Evolutionary conservation across 768 basidiomycete species (phyloP).

Genomic region (Lactarius evosmus): DNA sequence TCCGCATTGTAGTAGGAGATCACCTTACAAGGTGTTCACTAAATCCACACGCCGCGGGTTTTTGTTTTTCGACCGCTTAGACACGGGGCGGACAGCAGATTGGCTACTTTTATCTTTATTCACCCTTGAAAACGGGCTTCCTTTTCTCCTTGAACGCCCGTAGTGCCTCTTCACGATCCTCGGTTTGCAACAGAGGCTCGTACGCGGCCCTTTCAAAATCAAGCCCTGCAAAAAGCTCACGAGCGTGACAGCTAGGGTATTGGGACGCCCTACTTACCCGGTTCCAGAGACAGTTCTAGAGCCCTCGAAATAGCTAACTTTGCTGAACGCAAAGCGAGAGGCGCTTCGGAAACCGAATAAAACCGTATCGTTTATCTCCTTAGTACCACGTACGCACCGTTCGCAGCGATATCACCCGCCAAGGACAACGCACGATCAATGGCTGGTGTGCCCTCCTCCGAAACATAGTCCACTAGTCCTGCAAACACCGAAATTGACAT

Average conservation of each 20-base stretch:
- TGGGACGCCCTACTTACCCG: constrained; percentile 44
- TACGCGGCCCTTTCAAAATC: constrained; percentile 89
- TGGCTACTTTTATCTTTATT: constrained; percentile 41
- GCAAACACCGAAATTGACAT: constrained; percentile 7
- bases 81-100: neutral
- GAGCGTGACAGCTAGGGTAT: neutral
- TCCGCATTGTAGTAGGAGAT: constrained; percentile 3
- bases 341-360: constrained; percentile 47
- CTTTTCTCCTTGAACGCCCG: constrained; percentile 85
- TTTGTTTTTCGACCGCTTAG: neutral
- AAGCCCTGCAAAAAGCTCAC: constrained; percentile 50
- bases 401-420: constrained; percentile 63
- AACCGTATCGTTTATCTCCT: neutral
- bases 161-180: constrained; percentile 81
- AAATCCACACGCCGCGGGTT: neutral
- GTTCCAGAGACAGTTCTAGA: constrained; percentile 72
- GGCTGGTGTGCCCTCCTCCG: constrained; percentile 54
- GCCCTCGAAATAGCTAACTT: constrained; percentile 83
- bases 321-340: constrained; percentile 82
- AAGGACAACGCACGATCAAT: constrained; percentile 68
- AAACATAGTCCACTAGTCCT: constrained; percentile 85
- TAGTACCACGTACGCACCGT: constrained; percentile 46
- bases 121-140: constrained; percentile 73
- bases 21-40: neutral
- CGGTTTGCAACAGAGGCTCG: constrained; percentile 66